phyloP scores from a whole-genome alignment of 257 asterid species.

The Solanum sitiens region DNA sequence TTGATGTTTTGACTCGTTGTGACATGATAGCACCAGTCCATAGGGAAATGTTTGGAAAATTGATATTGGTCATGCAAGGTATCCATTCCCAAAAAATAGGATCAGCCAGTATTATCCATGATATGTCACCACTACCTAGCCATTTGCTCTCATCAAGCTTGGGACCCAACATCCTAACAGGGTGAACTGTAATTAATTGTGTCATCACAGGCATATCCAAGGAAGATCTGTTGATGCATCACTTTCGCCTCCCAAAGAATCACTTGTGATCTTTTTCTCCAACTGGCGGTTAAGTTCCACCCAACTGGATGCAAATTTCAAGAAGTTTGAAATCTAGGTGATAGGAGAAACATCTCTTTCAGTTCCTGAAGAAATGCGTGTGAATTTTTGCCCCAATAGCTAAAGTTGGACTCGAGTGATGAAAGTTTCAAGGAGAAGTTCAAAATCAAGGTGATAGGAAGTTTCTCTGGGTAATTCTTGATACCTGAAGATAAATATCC shows the following conservation, averaged over 20 bases:
- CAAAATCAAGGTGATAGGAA: background rate
- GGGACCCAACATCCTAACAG: background rate
- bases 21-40: conserved; percentile 44
- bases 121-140: background rate
- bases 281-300: background rate
- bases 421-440: background rate
- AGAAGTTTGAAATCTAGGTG: background rate
- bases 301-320: background rate
- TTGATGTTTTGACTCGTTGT: conserved; percentile 41
- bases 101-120: background rate
- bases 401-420: background rate
- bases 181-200: background rate
- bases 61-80: conserved; percentile 13
- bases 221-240: background rate
- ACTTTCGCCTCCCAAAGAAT: background rate
- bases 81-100: background rate
- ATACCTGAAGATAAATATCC: background rate
- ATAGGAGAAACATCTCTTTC: background rate
- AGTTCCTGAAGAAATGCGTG: background rate
- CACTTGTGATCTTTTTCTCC: background rate
- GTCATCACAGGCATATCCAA: background rate
- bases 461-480: background rate
- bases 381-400: background rate
- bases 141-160: background rate
- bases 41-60: conserved; percentile 44